Evolutionary conservation across 2,329 filamentous ascomycete species (phyloP), one percentile per base, ranked within the genome.

Genomic region (Apiospora kogelbergensis): DNA sequence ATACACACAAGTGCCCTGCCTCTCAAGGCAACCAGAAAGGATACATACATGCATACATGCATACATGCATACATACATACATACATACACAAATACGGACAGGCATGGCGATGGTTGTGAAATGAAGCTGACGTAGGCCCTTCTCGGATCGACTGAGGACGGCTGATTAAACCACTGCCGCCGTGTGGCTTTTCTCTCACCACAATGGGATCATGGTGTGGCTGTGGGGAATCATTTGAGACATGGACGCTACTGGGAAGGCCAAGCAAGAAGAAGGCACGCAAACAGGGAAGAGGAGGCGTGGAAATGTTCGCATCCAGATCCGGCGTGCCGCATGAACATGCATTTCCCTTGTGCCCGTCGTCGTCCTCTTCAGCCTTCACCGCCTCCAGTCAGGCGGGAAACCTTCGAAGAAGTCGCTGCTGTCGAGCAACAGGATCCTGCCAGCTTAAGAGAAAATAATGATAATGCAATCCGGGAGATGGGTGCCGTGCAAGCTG

Each of bases 61-160:
- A 60, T 37, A 60, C 53, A 20, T 13, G 30, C 15, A 60, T 37
- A n/a, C n/a, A n/a, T n/a, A n/a, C 30, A 11, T 60, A n/a, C 15
- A 7, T 6, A 20, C 37, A n/a, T 22, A 9, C 11, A 22, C 37
- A 4, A 11, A 57, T 11, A 33, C 48, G 5, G 2, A 60, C 53
- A 20, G 13, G 30, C 15, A 60, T 37, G 30, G 53, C 17, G 53
- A 60, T 37, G 17, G 53, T 13, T 26, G 33, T n/a, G 20, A 22
- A 60, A 37, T 60, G 53, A 60, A 37, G 53, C 53, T 60, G 53
- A 60, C 53, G 53, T 60, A 37, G 53, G 33, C 53, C 20, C 33
- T n/a, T 11, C 30, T 30, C 30, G 53, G 17, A 37, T 37, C 30
- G 53, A 13, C 53, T 22, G 53, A 60, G 53, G 17, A 37, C 53